Conservation (phyloP, 2,329 filamentous ascomycete genomes). For the Venturia aucupariae region DNA sequence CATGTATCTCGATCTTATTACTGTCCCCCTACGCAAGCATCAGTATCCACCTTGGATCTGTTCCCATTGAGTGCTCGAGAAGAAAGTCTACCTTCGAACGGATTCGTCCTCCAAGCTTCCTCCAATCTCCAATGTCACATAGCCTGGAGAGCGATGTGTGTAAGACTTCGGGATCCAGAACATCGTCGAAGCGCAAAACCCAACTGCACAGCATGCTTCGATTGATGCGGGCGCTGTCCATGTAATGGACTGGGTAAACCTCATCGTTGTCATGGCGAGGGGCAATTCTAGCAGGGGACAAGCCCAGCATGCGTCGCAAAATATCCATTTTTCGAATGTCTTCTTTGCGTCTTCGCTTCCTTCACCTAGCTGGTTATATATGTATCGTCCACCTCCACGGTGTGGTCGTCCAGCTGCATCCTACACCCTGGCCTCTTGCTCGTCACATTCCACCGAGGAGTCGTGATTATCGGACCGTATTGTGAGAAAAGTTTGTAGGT, state of each 20-base stretch:
- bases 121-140: neutral
- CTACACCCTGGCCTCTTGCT: no score
- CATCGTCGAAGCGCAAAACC: conserved; percentile 3
- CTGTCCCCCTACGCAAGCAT: neutral
- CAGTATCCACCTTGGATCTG: no score
- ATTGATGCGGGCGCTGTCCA: neutral
- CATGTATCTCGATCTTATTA: neutral
- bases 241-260: neutral
- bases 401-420: neutral
- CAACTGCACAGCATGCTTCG: neutral
- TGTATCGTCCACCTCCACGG: neutral
- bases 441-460: no score
- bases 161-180: neutral
- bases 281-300: neutral
- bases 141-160: neutral
- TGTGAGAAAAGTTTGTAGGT: no score
- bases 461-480: no score
- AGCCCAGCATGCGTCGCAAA: neutral
- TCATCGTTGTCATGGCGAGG: neutral
- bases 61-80: neutral
- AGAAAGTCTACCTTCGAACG: neutral
- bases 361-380: neutral
- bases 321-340: neutral
- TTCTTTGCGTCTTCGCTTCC: neutral
- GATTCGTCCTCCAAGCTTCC: neutral